A percentile compares a stretch with the other conserved stretches of the same genome.
Conservation (phyloP, 1,284 basidiomycete species). For the Ceratobasidium sp. region DNA sequence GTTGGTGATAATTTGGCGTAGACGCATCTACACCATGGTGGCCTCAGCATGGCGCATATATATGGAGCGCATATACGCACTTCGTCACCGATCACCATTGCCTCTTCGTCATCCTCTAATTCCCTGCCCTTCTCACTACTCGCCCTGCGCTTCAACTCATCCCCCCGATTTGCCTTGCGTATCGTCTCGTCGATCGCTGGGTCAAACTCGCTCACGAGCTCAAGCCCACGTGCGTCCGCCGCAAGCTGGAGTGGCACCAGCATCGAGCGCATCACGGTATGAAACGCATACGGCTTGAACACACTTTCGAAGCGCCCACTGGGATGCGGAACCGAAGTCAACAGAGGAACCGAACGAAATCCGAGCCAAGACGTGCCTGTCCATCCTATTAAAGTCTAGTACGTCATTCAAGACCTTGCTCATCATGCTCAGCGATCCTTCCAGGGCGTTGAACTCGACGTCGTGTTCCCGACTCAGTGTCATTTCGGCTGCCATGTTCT, state of each 20-base stretch:
- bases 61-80: conserved; percentile 20
- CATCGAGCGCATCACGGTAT: conserved; percentile 82
- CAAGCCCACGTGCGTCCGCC: conserved; percentile 74
- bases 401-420: conserved; percentile 92
- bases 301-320: conserved; percentile 80
- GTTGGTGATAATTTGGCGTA: conserved; percentile 83
- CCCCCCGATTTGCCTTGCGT: conserved; percentile 66
- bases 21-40: conserved; percentile 60
- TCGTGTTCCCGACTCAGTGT: conserved; percentile 72
- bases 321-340: conserved; percentile 7
- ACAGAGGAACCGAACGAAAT: no score
- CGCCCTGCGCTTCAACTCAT: conserved; percentile 62
- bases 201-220: conserved; percentile 78
- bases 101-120: conserved; percentile 56
- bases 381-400: conserved; percentile 66
- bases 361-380: conserved; percentile 11
- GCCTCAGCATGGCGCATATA: neutral
- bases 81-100: conserved; percentile 79
- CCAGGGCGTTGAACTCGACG: conserved; percentile 82
- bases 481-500: conserved; percentile 84
- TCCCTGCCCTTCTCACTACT: conserved; percentile 56
- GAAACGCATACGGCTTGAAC: conserved; percentile 82
- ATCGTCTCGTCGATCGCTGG: conserved; percentile 76
- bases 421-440: conserved; percentile 89
- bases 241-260: conserved; percentile 80